These are phyloP conservation scores for Arctium lappa DNA, from an alignment of 129 eudicot genomes.

Conservation along the genomic window DNA sequence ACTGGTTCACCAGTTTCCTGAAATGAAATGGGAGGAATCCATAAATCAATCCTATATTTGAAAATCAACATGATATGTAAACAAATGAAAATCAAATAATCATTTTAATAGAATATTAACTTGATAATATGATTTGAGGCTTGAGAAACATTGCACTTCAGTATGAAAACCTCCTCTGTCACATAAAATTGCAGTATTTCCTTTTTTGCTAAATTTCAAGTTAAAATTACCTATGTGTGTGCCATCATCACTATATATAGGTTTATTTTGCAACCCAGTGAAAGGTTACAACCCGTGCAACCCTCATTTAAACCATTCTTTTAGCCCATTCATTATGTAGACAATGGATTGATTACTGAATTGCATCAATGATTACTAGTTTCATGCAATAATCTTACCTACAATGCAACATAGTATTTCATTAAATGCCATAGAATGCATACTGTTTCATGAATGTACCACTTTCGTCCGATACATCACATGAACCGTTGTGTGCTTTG, in stretches of 20 bases:
- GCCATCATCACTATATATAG: neutral
- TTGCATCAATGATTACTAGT: too few species aligned
- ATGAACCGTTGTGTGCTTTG: too few species aligned
- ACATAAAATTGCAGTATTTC: neutral
- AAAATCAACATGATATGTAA: slow-evolving; percentile 5
- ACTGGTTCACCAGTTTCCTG: slow-evolving; percentile 86
- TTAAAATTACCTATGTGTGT: neutral
- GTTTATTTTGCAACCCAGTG: too few species aligned
- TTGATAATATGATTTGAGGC: neutral
- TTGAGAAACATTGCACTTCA: neutral
- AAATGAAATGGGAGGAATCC: slow-evolving; percentile 9
- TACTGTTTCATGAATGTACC: too few species aligned
- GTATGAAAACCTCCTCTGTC: slow-evolving; percentile 1
- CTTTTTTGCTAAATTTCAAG: neutral
- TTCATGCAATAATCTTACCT: too few species aligned
- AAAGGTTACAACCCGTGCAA: too few species aligned
- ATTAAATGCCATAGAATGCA: too few species aligned
- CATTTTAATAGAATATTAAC: neutral
- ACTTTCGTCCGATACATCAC: too few species aligned
- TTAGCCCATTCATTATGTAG: too few species aligned
- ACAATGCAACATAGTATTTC: too few species aligned
- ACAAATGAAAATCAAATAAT: neutral
- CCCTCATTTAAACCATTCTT: too few species aligned
- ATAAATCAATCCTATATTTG: slow-evolving; percentile 1
- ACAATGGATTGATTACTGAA: too few species aligned